phyloP scores from a whole-genome alignment of 192 early-diverging fungal species.

The Coemansia sp. region DNA sequence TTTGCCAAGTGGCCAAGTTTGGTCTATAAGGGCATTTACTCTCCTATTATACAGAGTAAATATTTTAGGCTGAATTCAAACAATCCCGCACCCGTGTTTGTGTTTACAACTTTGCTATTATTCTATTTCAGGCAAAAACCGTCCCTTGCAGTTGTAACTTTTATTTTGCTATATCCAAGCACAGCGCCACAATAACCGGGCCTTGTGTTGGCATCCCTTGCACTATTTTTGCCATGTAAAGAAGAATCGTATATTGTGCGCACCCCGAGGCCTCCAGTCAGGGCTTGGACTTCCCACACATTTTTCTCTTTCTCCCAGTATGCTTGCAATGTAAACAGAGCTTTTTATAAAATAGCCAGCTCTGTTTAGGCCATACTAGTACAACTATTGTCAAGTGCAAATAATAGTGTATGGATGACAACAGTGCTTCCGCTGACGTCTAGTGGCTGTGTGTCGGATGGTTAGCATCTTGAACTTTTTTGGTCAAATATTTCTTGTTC shows the following conservation, averaged over 20 bases:
- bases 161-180: not conserved
- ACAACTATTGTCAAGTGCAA: not conserved
- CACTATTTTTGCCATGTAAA: no score
- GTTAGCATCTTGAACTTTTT: not conserved
- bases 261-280: not conserved
- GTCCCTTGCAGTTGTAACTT: not conserved
- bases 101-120: not conserved
- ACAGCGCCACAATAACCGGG: not conserved
- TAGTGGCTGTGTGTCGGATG: not conserved
- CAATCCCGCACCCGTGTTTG: not conserved
- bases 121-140: not conserved
- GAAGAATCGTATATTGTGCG: not conserved
- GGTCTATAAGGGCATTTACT: no score
- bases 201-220: not conserved
- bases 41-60: no score
- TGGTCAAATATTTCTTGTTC: not conserved
- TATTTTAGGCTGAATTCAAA: conserved; percentile 2
- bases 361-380: not conserved
- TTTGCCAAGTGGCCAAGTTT: no score
- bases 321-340: not conserved
- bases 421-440: not conserved
- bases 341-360: not conserved
- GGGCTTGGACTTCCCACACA: not conserved
- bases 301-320: not conserved
- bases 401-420: not conserved